Base-by-base conservation (phyloP, 2,329 filamentous ascomycete species). In the Fusarium nisikadoi region DNA sequence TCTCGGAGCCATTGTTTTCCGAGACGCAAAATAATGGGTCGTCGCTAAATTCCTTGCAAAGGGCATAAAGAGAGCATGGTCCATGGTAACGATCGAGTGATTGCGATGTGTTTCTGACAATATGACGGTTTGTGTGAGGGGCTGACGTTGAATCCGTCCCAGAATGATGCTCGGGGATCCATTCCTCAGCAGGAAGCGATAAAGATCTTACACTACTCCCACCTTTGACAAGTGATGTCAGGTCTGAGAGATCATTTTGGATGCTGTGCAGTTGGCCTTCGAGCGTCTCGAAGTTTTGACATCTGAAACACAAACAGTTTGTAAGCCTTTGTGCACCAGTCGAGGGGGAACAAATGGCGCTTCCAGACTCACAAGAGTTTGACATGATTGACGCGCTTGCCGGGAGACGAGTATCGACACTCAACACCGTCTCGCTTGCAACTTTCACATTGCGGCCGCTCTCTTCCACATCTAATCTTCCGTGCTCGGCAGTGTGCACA, bases 401-500 rank as follows among this genome's bases (percentile, higher is more conserved):
- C 76, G 11, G 76, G 76, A 8, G 76, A 77, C 33, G 76, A 77
- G 63, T 77, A 77, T 61, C 76, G 67, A 55, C 76, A 77, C 13
- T 77, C 76, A n/a, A 77, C 76, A 35, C 76, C 76, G 41, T 77
- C 76, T 65, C 76, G 65, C 55, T 77, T 77, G 55, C 76, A 77
- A 43, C 76, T 77, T 65, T 77, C 76, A 53, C 76, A 77, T 23
- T 77, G 76, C 25, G 76, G 76, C 17, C 76, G 74, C 43, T 77
- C 76, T 43, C 76, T 70, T 8, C 76, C 76, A 36, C 76, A 77
- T 31, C 76, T 70, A 25, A 77, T 77, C 63, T 77, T 77, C 31
- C 76, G 68, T 39, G 76, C 70, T 47, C 76, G 74, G 27, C 76
- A 77, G 56, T 77, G 76, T 14, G 76, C 76, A 60, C 76, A 77